These are phyloP conservation scores for Bipolaris sorokiniana DNA, from an alignment of 2,329 filamentous ascomycete species.

Conservation along the genomic window DNA sequence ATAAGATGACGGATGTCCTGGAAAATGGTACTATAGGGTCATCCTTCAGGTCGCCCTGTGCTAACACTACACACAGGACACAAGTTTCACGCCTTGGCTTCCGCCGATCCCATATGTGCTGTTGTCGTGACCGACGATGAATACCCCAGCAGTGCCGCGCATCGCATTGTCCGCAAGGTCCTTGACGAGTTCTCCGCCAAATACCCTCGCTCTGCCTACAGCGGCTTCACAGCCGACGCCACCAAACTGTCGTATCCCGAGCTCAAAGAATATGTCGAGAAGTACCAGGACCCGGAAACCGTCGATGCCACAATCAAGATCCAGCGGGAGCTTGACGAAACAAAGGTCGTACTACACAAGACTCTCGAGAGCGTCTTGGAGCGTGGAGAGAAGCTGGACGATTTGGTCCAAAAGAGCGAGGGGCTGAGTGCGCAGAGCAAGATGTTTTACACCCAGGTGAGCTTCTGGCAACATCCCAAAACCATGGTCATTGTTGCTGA, in stretches of 20 bases:
- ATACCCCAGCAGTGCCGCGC: slow-evolving; percentile 74
- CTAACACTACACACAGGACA: slow-evolving; percentile 58
- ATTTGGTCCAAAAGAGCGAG: slow-evolving; percentile 90
- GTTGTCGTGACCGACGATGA: slow-evolving; percentile 57
- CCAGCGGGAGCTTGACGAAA: slow-evolving; percentile 95
- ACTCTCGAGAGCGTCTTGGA: slow-evolving; percentile 89
- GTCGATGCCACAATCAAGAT: slow-evolving; percentile 95
- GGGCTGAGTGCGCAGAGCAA: slow-evolving; percentile 90
- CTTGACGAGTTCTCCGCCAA: slow-evolving; percentile 84
- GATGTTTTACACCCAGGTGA: slow-evolving; percentile 88
- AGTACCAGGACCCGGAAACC: slow-evolving; percentile 86
- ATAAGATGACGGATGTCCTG: slow-evolving; percentile 83
- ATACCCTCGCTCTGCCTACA: slow-evolving; percentile 74
- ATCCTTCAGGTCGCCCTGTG: background rate
- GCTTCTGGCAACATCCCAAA: slow-evolving; percentile 30
- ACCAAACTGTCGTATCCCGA: slow-evolving; percentile 67
- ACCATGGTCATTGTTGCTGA: background rate
- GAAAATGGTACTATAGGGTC: slow-evolving; percentile 63
- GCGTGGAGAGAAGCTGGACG: slow-evolving; percentile 95
- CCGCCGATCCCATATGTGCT: slow-evolving; percentile 55
- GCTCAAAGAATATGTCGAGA: slow-evolving; percentile 77
- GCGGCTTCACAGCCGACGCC: slow-evolving; percentile 51
- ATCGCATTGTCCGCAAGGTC: slow-evolving; percentile 84
- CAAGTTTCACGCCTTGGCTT: slow-evolving; percentile 60
- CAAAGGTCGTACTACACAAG: slow-evolving; percentile 96